These are phyloP conservation scores for Kodamaea sp. DNA, from an alignment of 1,139 yeast species.

Conservation along the genomic window DNA sequence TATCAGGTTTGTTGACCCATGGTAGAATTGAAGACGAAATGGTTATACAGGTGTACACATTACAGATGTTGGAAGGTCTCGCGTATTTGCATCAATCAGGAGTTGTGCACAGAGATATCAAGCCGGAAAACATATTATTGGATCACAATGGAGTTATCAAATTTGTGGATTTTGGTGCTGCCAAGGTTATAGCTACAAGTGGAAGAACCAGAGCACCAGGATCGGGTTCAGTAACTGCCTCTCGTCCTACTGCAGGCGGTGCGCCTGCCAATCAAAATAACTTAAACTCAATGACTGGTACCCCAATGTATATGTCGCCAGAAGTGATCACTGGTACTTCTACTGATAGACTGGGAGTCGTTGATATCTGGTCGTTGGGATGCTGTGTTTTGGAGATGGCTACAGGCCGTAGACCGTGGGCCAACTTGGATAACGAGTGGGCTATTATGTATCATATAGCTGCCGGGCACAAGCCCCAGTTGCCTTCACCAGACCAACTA, in stretches of 20 bases:
- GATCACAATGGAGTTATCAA: slow-evolving; percentile 93
- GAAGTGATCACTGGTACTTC: slow-evolving; percentile 86
- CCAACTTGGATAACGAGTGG: slow-evolving; percentile 94
- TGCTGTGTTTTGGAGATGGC: slow-evolving; percentile 84
- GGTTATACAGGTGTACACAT: slow-evolving; percentile 85
- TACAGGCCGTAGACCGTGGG: slow-evolving; percentile 84
- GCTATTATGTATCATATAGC: slow-evolving; percentile 98
- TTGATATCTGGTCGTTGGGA: slow-evolving; percentile 84
- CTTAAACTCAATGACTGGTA: slow-evolving; percentile 74
- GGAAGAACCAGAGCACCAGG: slow-evolving; percentile 46
- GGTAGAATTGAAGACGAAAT: slow-evolving; percentile 96
- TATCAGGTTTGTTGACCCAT: slow-evolving; percentile 74
- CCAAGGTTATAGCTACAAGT: slow-evolving; percentile 83
- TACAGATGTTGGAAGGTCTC: slow-evolving; percentile 93
- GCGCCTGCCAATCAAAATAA: slow-evolving; percentile 21
- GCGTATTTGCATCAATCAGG: slow-evolving; percentile 94
- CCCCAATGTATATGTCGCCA: slow-evolving; percentile 99
- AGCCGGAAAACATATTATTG: slow-evolving; percentile 89
- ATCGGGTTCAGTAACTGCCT: slow-evolving; percentile 8
- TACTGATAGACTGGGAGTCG: slow-evolving; percentile 67
- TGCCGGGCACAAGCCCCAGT: slow-evolving; percentile 87
- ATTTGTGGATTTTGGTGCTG: slow-evolving; percentile 97
- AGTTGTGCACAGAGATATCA: slow-evolving; percentile 95
- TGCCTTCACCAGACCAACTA: slow-evolving; percentile 79
- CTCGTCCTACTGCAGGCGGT: slow-evolving; percentile 14